Conservation (phyloP, 768 basidiomycete species). For the Nevesoporus exiguus region DNA sequence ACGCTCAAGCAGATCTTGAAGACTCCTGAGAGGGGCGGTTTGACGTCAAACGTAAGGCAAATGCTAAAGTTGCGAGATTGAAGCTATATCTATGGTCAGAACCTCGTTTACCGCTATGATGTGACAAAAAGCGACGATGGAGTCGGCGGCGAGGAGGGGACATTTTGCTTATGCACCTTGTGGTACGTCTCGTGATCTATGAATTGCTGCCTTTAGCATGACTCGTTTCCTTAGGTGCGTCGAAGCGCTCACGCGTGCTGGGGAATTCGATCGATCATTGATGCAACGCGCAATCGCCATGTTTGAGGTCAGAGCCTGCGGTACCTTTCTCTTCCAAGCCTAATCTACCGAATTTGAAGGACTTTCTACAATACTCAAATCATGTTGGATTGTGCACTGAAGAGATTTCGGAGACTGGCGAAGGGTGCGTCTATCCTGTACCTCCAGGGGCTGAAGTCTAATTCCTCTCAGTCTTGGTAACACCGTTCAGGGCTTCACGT, state of each 20-base stretch:
- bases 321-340: background rate
- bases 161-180: slow-evolving; percentile 85
- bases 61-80: background rate
- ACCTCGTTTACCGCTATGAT: slow-evolving; percentile 88
- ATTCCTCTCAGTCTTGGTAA: slow-evolving; percentile 62
- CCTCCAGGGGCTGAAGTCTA: background rate
- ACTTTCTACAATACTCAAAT: slow-evolving; percentile 79
- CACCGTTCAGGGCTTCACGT: slow-evolving; percentile 90
- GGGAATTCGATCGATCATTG: slow-evolving; percentile 67
- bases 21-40: slow-evolving; percentile 85
- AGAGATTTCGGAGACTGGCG: slow-evolving; percentile 82
- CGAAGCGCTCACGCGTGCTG: slow-evolving; percentile 87
- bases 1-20: slow-evolving; percentile 83
- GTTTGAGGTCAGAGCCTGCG: slow-evolving; percentile 69
- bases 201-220: background rate
- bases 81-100: slow-evolving; percentile 39
- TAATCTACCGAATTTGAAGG: slow-evolving; percentile 36
- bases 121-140: slow-evolving; percentile 83
- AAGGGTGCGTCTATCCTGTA: slow-evolving; percentile 52
- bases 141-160: slow-evolving; percentile 94
- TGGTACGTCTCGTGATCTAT: slow-evolving; percentile 44
- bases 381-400: slow-evolving; percentile 86
- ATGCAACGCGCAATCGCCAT: slow-evolving; percentile 71
- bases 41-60: slow-evolving; percentile 72
- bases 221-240: slow-evolving; percentile 54